phyloP scores from a whole-genome alignment of 1,284 basidiomycete genomes.

The Ceratorhiza oryzae-sativae region DNA sequence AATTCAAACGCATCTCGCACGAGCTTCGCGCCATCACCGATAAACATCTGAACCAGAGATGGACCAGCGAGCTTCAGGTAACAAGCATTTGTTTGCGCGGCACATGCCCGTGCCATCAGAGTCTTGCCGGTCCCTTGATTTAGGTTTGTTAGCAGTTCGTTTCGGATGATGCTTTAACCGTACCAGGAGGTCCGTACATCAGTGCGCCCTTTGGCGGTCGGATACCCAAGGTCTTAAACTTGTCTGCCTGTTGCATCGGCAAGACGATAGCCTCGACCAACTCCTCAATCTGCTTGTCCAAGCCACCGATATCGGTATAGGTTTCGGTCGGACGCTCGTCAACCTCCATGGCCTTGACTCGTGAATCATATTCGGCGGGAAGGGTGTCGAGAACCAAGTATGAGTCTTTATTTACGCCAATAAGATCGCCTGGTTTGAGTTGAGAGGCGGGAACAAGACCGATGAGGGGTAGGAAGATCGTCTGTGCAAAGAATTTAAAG shows the following conservation, averaged over 20 bases:
- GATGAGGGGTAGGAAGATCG: constrained; percentile 97
- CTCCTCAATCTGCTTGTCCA: constrained; percentile 85
- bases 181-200: constrained; percentile 82
- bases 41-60: constrained; percentile 83
- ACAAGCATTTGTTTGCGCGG: constrained; percentile 82
- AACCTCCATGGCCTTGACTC: constrained; percentile 93
- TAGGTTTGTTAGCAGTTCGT: background rate
- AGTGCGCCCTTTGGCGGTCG: constrained; percentile 78
- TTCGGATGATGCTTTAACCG: constrained; percentile 43
- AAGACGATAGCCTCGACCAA: constrained; percentile 81
- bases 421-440: constrained; percentile 90
- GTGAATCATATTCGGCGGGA: constrained; percentile 77
- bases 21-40: constrained; percentile 81
- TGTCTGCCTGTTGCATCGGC: constrained; percentile 82
- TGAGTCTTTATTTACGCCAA: constrained; percentile 99
- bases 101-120: constrained; percentile 77
- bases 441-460: constrained; percentile 93
- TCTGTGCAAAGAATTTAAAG: constrained; percentile 54
- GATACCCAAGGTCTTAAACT: constrained; percentile 84
- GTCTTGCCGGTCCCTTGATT: constrained; percentile 76
- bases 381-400: constrained; percentile 94
- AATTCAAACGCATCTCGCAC: constrained; percentile 80
- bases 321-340: constrained; percentile 81
- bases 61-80: constrained; percentile 82
- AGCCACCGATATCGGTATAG: constrained; percentile 80